phyloP scores from a whole-genome alignment of 768 basidiomycete genomes.

The Leccinum longicurvipes region DNA sequence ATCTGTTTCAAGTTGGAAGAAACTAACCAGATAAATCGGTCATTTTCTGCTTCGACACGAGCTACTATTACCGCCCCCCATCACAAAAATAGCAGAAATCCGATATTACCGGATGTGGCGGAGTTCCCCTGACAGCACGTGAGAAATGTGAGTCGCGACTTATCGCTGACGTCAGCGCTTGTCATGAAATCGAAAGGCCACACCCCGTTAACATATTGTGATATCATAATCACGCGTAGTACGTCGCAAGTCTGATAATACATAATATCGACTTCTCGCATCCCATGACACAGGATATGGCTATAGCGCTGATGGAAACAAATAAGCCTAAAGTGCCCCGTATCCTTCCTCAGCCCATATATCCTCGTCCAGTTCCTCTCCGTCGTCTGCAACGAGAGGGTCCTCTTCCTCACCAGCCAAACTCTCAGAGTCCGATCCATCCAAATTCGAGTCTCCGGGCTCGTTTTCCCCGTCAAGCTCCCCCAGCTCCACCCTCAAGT shows the following conservation, averaged over 20 bases:
- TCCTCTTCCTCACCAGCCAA: neutral
- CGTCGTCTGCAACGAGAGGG: neutral
- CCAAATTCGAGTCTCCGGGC: neutral
- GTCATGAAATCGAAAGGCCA: neutral
- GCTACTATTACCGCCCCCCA: too few species aligned
- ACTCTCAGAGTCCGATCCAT: neutral
- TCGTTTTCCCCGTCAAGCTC: neutral
- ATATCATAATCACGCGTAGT: neutral
- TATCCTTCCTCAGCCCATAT: constrained; percentile 7
- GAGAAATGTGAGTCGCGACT: neutral
- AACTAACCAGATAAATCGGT: too few species aligned
- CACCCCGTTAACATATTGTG: neutral
- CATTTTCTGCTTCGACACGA: too few species aligned
- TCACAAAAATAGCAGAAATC: too few species aligned
- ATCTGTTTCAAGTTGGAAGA: too few species aligned
- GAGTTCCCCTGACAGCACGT: neutral
- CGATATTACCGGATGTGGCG: neutral
- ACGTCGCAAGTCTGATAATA: neutral
- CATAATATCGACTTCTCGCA: neutral
- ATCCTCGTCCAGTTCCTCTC: constrained; percentile 8
- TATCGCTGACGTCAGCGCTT: neutral
- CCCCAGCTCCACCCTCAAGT: neutral
- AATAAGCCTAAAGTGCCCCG: neutral
- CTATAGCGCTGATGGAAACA: too few species aligned
- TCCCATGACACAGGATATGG: neutral